Evolutionary conservation across 2,329 filamentous ascomycete species (phyloP).

Genomic region (Talaromyces sp.): DNA sequence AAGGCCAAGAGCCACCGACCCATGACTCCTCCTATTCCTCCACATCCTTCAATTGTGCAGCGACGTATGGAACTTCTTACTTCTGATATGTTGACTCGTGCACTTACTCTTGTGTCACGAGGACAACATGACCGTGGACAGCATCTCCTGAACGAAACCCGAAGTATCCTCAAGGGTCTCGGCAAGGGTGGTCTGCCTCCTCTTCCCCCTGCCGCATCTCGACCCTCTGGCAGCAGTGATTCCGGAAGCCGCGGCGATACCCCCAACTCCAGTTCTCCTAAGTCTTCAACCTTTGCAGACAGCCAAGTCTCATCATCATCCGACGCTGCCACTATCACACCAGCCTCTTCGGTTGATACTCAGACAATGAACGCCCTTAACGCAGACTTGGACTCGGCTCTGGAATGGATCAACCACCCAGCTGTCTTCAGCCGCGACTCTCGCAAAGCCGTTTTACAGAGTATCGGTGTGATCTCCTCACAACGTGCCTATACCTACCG

Average conservation of each 20-base stretch:
- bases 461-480: conserved; percentile 93
- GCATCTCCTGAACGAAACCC: conserved; percentile 87
- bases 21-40: conserved; percentile 79
- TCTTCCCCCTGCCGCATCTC: conserved; percentile 61
- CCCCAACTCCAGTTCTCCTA: conserved; percentile 42
- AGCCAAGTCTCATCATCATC: conserved; percentile 38
- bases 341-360: conserved; percentile 75
- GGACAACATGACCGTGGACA: conserved; percentile 93
- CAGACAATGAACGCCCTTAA: conserved; percentile 84
- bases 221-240: conserved; percentile 51
- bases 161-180: conserved; percentile 91
- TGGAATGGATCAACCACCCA: conserved; percentile 98
- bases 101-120: conserved; percentile 84
- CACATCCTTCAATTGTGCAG: conserved; percentile 92
- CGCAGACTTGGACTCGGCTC: conserved; percentile 80
- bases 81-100: conserved; percentile 94
- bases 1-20: conserved; percentile 63
- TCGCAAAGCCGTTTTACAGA: conserved; percentile 91
- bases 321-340: conserved; percentile 53
- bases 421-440: conserved; percentile 93
- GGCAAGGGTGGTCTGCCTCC: conserved; percentile 93
- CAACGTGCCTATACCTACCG: conserved; percentile 94
- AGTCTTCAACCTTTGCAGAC: conserved; percentile 38
- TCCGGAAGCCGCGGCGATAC: conserved; percentile 43
- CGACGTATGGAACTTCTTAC: conserved; percentile 96